phyloP scores from a whole-genome alignment of 192 early-diverging fungal species.

The Linnemannia zychae region DNA sequence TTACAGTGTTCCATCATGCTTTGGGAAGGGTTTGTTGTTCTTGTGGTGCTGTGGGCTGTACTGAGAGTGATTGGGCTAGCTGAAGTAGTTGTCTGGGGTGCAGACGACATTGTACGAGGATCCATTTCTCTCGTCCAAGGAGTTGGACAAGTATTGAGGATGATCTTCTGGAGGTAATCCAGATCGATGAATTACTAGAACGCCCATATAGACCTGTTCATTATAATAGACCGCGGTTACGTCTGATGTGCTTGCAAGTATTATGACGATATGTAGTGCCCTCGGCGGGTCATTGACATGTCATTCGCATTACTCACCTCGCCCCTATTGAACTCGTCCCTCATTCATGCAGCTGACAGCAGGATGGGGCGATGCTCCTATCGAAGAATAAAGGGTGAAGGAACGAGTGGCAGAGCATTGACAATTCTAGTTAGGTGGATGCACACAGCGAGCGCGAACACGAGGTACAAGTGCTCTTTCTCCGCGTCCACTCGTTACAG shows the following conservation, averaged over 20 bases:
- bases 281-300: not conserved
- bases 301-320: not conserved
- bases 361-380: not conserved
- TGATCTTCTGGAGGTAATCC: conserved; percentile 4
- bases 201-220: not conserved
- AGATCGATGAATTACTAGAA: not conserved
- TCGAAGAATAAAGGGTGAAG: not conserved
- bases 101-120: conserved; percentile 38
- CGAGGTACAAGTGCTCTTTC: not conserved
- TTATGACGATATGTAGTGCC: not conserved
- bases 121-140: conserved; percentile 17
- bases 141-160: conserved; percentile 7
- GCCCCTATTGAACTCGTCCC: not conserved
- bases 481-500: not conserved
- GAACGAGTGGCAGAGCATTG: not conserved
- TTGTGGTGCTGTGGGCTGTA: conserved; percentile 30
- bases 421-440: not conserved
- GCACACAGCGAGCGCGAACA: not conserved
- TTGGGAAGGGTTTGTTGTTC: conserved; percentile 35
- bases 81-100: conserved; percentile 42
- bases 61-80: conserved; percentile 40
- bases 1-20: conserved; percentile 35
- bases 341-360: not conserved
- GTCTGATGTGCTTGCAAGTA: not conserved
- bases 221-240: not conserved